A percentile compares a stretch with the other conserved stretches of the same genome.
These are phyloP conservation scores for Sherardia arvensis DNA, from an alignment of 257 asterid genomes.

Conservation along the genomic window DNA sequence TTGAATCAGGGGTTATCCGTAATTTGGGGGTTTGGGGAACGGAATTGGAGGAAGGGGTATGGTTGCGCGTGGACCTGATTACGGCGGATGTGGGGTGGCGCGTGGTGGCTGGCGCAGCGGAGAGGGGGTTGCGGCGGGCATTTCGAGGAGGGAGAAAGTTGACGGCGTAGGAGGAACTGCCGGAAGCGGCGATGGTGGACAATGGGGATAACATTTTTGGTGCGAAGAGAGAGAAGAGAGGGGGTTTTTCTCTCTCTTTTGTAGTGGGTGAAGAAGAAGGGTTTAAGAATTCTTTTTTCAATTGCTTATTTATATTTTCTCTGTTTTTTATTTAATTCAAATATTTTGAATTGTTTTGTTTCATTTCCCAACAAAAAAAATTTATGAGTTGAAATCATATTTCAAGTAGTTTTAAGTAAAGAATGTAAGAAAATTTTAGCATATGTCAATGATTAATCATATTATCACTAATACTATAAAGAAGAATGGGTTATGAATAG, in stretches of 20 bases:
- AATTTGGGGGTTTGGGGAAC: constrained; percentile 50
- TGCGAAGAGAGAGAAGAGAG: constrained; percentile 10
- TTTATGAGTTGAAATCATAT: too few species aligned
- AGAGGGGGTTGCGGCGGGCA: constrained; percentile 17
- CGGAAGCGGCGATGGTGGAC: constrained; percentile 54
- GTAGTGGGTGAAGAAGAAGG: not conserved
- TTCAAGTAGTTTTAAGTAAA: too few species aligned
- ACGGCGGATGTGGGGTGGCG: constrained; percentile 11
- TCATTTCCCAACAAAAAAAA: too few species aligned
- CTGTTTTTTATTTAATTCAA: too few species aligned
- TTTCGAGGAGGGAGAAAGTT: constrained; percentile 28
- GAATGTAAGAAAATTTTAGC: too few species aligned
- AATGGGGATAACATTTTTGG: constrained; percentile 24
- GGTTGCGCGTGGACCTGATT: constrained; percentile 25
- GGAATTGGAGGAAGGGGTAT: constrained; percentile 10
- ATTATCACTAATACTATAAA: too few species aligned
- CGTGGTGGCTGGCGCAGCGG: constrained; percentile 7
- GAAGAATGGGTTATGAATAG: too few species aligned
- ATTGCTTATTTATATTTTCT: too few species aligned
- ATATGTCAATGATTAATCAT: too few species aligned
- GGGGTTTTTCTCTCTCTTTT: not conserved
- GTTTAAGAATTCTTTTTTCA: not conserved
- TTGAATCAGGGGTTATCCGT: constrained; percentile 16
- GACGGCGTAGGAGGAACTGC: constrained; percentile 36
- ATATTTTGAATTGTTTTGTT: too few species aligned